Percentiles rank a stretch among this genome's conserved stretches.
Conservation (phyloP, 306 rosid species). For the Pachyrhizus erosus region DNA sequence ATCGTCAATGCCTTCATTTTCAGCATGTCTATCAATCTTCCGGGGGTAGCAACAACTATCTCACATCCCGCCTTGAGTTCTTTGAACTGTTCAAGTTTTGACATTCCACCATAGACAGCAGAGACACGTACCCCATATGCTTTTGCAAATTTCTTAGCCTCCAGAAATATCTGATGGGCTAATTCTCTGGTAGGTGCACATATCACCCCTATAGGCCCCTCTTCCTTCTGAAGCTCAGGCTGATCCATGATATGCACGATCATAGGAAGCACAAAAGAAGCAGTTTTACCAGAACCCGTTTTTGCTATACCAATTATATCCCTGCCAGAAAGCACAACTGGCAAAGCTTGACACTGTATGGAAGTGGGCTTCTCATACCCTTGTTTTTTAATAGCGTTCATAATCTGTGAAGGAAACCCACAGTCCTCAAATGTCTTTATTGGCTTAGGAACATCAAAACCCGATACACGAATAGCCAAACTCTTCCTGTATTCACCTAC, state of each 20-base stretch:
- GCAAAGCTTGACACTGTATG: constrained; percentile 93
- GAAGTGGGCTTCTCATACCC: constrained; percentile 91
- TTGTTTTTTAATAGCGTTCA: constrained; percentile 90
- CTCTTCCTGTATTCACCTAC: constrained; percentile 76
- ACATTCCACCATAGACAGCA: constrained; percentile 99
- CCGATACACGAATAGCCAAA: constrained; percentile 90
- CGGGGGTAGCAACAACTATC: constrained; percentile 96
- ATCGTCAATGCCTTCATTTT: constrained; percentile 92
- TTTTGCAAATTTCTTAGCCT: constrained; percentile 88
- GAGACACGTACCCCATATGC: constrained; percentile 78
- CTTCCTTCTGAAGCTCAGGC: constrained; percentile 96
- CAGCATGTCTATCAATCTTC: constrained; percentile 93
- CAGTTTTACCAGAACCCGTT: constrained; percentile 99
- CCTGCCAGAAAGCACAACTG: constrained; percentile 87
- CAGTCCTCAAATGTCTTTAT: constrained; percentile 83
- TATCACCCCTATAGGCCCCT: constrained; percentile 98
- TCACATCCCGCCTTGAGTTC: constrained; percentile 98
- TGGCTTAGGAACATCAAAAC: constrained; percentile 93
- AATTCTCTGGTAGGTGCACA: constrained; percentile 98
- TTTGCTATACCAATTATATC: constrained; percentile 96
- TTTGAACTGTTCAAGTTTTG: constrained; percentile 94
- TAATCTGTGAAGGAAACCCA: constrained; percentile 78
- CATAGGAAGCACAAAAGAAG: constrained; percentile 99
- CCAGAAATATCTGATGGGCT: constrained; percentile 92
- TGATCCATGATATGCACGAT: constrained; percentile 96